These are phyloP conservation scores for Lachancea meyersii DNA, from an alignment of 805 yeast genomes.

Conservation along the genomic window DNA sequence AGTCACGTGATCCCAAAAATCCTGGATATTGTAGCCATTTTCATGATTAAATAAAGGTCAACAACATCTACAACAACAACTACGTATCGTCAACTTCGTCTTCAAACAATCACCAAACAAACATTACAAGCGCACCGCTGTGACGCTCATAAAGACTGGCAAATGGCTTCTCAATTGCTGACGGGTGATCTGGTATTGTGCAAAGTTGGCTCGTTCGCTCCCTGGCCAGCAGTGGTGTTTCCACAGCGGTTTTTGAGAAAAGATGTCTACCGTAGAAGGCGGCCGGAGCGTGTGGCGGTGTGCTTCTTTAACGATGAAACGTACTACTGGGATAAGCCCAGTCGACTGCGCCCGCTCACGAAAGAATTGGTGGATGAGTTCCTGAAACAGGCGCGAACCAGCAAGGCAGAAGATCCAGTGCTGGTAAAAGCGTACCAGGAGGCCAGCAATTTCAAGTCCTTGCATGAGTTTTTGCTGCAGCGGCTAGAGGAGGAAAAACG, in stretches of 20 bases:
- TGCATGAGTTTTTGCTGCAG: slow-evolving; percentile 22
- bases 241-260: slow-evolving; percentile 29
- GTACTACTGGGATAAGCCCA: slow-evolving; percentile 32
- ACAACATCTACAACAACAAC: background rate
- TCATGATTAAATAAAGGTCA: too few relatives aligned
- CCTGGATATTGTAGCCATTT: too few relatives aligned
- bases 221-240: slow-evolving; percentile 34
- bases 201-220: slow-evolving; percentile 32
- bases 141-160: background rate
- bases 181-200: slow-evolving; percentile 33
- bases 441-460: slow-evolving; percentile 21
- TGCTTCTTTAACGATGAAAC: slow-evolving; percentile 34
- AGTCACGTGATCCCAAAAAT: too few relatives aligned
- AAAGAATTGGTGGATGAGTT: slow-evolving; percentile 14
- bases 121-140: too few relatives aligned
- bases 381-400: slow-evolving; percentile 13
- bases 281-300: slow-evolving; percentile 24
- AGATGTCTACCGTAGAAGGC: slow-evolving; percentile 26
- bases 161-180: slow-evolving; percentile 15
- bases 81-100: background rate
- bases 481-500: slow-evolving; percentile 25
- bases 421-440: slow-evolving; percentile 27
- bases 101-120: background rate
- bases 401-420: slow-evolving; percentile 14
- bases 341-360: slow-evolving; percentile 18